Percentiles rank a stretch among this genome's conserved stretches.
Conservation (phyloP, 2,329 filamentous ascomycete species). For the Cadophora sp. region DNA sequence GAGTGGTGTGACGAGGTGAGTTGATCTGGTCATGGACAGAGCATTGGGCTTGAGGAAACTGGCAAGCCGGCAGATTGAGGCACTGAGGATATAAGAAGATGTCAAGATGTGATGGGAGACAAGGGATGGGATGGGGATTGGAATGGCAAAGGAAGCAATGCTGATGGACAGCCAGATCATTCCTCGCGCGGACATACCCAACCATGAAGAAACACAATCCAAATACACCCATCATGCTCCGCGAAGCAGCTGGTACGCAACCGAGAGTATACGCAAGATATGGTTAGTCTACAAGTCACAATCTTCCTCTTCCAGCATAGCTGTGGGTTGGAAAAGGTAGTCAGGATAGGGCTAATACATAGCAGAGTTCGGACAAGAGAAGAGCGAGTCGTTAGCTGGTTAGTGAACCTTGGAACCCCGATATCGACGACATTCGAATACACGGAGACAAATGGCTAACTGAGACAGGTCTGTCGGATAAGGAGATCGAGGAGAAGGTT, state of each 20-base stretch:
- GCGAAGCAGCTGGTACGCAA: constrained; percentile 84
- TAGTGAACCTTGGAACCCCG: constrained; percentile 33
- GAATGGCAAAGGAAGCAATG: background rate
- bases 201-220: constrained; percentile 99
- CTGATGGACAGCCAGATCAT: constrained; percentile 65
- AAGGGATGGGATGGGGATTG: background rate
- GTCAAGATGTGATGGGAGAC: background rate
- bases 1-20: constrained; percentile 86
- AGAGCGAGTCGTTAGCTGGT: constrained; percentile 67
- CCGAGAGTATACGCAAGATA: constrained; percentile 93
- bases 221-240: constrained; percentile 88
- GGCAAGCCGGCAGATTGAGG: background rate
- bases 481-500: constrained; percentile 74
- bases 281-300: constrained; percentile 60
- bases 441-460: constrained; percentile 16
- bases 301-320: background rate
- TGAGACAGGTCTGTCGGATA: constrained; percentile 66
- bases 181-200: constrained; percentile 89
- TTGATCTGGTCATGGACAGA: constrained; percentile 4
- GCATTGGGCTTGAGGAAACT: background rate
- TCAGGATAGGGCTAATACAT: constrained; percentile 12
- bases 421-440: background rate
- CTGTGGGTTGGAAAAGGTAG: background rate
- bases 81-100: background rate
- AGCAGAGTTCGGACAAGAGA: constrained; percentile 71